A percentile compares a stretch with the other conserved stretches of the same genome.
Evolutionary conservation across 371 early-diverging fungal genomes (phyloP).

Genomic region (Mucor lusitanicus): DNA sequence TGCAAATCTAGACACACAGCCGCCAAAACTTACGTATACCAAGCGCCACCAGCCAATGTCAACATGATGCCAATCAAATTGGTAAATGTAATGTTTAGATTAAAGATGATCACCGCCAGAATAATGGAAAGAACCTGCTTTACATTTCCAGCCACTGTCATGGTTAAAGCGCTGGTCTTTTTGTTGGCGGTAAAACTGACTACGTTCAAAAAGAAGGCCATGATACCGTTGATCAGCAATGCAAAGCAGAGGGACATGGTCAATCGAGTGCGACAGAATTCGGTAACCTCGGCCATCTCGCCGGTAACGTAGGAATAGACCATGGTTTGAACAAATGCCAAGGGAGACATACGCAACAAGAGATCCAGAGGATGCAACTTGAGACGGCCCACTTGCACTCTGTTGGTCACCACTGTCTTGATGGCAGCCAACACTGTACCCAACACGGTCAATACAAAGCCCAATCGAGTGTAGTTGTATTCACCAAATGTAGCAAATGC

Average conservation of each 20-base stretch:
- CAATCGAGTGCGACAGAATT: conserved; percentile 45
- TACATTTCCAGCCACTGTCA: conserved; percentile 88
- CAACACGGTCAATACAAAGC: conserved; percentile 75
- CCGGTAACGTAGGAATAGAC: conserved; percentile 69
- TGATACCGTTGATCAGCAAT: conserved; percentile 71
- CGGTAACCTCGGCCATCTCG: conserved; percentile 58
- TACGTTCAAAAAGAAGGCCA: conserved; percentile 84
- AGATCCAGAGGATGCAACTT: conserved; percentile 83
- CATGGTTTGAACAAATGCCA: conserved; percentile 78
- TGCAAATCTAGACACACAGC: background rate
- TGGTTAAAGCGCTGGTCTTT: conserved; percentile 80
- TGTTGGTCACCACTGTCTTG: conserved; percentile 86
- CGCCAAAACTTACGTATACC: conserved; percentile 41
- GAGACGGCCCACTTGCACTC: conserved; percentile 75
- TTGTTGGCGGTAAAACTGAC: conserved; percentile 85
- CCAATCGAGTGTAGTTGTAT: conserved; percentile 69
- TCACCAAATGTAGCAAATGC: conserved; percentile 84
- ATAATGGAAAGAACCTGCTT: conserved; percentile 84
- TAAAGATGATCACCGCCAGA: conserved; percentile 76
- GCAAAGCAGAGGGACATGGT: conserved; percentile 37
- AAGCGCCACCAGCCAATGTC: conserved; percentile 82
- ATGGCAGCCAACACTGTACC: conserved; percentile 80
- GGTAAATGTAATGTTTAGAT: conserved; percentile 59
- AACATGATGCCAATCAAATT: conserved; percentile 77
- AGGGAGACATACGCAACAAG: conserved; percentile 78